Evolutionary conservation across 1,284 basidiomycete genomes (phyloP).

Genomic region (Naganishia liquefaciens): DNA sequence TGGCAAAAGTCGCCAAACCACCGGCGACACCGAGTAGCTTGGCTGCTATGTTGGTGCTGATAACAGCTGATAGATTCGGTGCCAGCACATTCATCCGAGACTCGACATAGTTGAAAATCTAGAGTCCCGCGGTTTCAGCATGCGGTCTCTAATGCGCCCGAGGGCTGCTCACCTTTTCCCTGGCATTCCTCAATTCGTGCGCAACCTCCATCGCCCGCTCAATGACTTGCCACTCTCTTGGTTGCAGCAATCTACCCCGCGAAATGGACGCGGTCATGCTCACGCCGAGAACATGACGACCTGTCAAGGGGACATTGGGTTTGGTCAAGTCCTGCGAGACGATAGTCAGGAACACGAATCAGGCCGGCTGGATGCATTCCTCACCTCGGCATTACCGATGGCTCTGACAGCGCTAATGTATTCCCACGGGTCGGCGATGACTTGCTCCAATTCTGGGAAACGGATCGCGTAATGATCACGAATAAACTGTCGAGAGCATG

Average conservation of each 20-base stretch:
- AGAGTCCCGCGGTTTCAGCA: slow-evolving; percentile 10
- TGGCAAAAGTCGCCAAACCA: slow-evolving; percentile 82
- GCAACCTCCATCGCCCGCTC: slow-evolving; percentile 84
- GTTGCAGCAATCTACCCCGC: slow-evolving; percentile 70
- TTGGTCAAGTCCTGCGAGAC: slow-evolving; percentile 71
- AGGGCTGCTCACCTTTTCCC: slow-evolving; percentile 67
- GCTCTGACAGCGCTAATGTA: slow-evolving; percentile 89
- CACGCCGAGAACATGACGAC: slow-evolving; percentile 90
- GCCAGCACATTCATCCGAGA: slow-evolving; percentile 97
- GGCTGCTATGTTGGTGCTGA: slow-evolving; percentile 96
- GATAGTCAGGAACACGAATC: neutral
- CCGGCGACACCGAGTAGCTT: slow-evolving; percentile 97
- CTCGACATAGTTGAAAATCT: slow-evolving; percentile 98
- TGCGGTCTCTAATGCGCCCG: neutral
- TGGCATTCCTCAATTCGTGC: slow-evolving; percentile 79
- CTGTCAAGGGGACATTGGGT: slow-evolving; percentile 73
- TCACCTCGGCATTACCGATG: slow-evolving; percentile 77
- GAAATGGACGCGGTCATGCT: slow-evolving; percentile 93
- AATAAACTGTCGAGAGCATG: slow-evolving; percentile 74
- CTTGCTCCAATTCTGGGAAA: slow-evolving; percentile 95
- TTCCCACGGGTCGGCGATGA: slow-evolving; percentile 87
- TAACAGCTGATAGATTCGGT: slow-evolving; percentile 95
- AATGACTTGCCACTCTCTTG: slow-evolving; percentile 75
- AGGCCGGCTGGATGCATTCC: slow-evolving; percentile 25
- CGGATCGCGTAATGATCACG: slow-evolving; percentile 95